Evolutionary conservation across 768 basidiomycete genomes (phyloP), one percentile per base, ranked within the genome.

Genomic region (Pulveroboletus ravenelii): DNA sequence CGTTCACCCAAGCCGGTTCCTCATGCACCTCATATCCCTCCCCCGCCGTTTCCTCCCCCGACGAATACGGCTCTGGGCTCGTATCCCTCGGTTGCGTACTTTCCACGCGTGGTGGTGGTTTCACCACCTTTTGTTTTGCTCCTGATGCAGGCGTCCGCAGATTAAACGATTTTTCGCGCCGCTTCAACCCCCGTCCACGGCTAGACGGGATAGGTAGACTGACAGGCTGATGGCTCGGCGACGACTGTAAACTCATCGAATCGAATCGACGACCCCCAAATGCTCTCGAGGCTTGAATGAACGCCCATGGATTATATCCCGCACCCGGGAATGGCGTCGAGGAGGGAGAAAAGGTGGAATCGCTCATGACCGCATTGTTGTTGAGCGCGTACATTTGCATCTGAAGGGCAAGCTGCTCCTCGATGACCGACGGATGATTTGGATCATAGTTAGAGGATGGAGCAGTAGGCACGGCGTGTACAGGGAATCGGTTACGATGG

Each of bases 21-120:
- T 74, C 75, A 14, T 64, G 62, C 15, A 65, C 68, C 9, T 71
- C 71, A 50, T 68, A 71, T 15, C 70, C 79, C 60, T 88, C 88
- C 0, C 86, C 88, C 1, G 87, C 86, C 1, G 85, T 89, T 66
- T 88, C 87, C 62, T 90, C 88, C 1, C 87, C 87, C 15, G 80
- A 83, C 1, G 83, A 82, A 10, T 82, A 84, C 40, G 79, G 77
- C 69, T 89, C 88, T 0, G 86, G 87, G 54, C 84, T 88, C 10
- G 87, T 89, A 56, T 90, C 88, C 37, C 87, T 71, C 7, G 88
- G 87, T 58, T 89, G 87, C 0, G 88, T 91, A 58, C 87, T 89
- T 59, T 89, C 85, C 15, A 90, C 88, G 12, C 88, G 75, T 10
- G 85, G 87, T 1, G 88, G 88, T 1, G 82, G 84, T 61, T 82